Evolutionary conservation across 306 rosid species (phyloP).

Genomic region (Elaeagnus macrophylla): DNA sequence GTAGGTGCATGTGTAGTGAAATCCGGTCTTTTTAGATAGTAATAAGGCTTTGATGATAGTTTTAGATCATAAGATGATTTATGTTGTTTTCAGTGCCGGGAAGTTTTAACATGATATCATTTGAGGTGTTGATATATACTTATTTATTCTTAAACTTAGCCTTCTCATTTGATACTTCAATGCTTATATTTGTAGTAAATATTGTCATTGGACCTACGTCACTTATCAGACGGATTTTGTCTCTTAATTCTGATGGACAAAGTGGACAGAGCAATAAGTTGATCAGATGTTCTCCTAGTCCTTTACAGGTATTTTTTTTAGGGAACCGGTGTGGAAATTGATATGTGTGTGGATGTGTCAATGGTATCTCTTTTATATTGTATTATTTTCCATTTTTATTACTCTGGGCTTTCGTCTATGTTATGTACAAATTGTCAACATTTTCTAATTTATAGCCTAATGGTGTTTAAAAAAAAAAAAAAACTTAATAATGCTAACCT

Average conservation of each 20-base stretch:
- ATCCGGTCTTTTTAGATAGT: too few relatives aligned
- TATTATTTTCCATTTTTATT: background rate
- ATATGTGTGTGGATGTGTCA: background rate
- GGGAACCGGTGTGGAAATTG: background rate
- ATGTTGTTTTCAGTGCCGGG: too few relatives aligned
- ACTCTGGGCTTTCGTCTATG: background rate
- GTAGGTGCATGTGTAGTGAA: too few relatives aligned
- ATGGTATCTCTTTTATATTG: background rate
- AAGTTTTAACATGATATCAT: background rate
- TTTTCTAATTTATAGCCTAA: background rate
- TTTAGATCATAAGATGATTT: too few relatives aligned
- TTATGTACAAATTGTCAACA: background rate
- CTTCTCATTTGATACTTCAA: background rate
- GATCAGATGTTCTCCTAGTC: slow-evolving; percentile 46
- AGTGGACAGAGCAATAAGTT: slow-evolving; percentile 34
- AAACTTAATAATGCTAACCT: background rate
- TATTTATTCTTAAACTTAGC: background rate
- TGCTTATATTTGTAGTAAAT: slow-evolving; percentile 50
- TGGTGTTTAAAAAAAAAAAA: background rate
- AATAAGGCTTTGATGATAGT: too few relatives aligned
- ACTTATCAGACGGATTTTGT: slow-evolving; percentile 56
- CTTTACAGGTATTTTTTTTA: slow-evolving; percentile 51
- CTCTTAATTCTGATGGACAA: slow-evolving; percentile 33
- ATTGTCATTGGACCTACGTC: slow-evolving; percentile 64
- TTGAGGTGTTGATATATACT: background rate